Base-by-base conservation (phyloP, 2,329 filamentous ascomycete genomes). In the Xylaria sp. region DNA sequence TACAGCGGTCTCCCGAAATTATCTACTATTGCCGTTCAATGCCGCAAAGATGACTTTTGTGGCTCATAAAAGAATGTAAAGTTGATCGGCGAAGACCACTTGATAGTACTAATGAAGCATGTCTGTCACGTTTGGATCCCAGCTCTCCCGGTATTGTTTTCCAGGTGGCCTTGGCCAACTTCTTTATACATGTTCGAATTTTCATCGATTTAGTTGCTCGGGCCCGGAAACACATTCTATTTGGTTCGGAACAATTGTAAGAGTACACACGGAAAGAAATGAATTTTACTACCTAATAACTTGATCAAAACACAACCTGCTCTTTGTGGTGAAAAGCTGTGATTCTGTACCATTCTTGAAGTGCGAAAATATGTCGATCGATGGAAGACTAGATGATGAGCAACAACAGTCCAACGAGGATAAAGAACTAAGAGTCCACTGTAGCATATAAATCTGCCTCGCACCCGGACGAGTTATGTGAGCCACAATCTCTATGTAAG, bases 381-480 rank as follows among this genome's bases (percentile, higher is more conserved):
- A 20, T 28, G 10, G 68, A 74, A 73, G 70, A 75, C 77, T 78
- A 77, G 66, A 77, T 74, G 68, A 79, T 79, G 74, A 78, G 77
- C 75, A 72, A 69, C 71, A 63, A 69, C 71, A 63, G 68, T 73
- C 72, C 70, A 67, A 71, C 63, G 57, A 72, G 60, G 73, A 73
- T 70, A 66, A 62, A 66, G 6, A 74, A 75, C 48, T 60, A 64
- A 51, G 71, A 64, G 57, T 62, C 71, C 67, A 70, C 60, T 41
- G 51, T 51, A 55, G 66, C 60, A 43, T 64, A 31, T 59, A 66
- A 66, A 70, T 36, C 33, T 70, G 31, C 52, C 46, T 66, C 20
- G 15, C 49, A 61, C 67, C 67, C 23, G 41, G 54, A 63, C 36
- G 52, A 23, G 31, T 58, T 62, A 64, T 33, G 41, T 25, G 36